Base-by-base conservation (phyloP, 139 green algal genomes). In the Gonium pectorale region DNA sequence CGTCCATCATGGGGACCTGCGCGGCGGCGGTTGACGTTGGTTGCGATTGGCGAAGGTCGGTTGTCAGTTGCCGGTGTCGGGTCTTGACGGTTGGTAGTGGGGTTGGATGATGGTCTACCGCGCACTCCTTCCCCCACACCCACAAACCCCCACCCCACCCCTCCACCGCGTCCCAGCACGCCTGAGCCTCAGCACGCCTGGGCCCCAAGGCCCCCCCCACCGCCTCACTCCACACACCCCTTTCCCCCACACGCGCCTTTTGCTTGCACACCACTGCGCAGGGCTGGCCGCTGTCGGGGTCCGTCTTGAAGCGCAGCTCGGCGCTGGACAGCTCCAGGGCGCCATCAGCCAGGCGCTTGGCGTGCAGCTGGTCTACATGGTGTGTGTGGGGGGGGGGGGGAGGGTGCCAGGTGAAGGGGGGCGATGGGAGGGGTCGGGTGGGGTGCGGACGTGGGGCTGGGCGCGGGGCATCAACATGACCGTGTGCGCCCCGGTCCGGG, bases 251-350 rank as follows among this genome's bases (percentile, higher is more conserved):
- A 27, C 72, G 3, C 78, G 75, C 78, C 78, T 84, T 84, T 1
- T 75, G 63, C 78, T 84, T 84, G 78, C 62, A 67, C 33, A 75
- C 46, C 44, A 84, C 78, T 22, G 33, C 41, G 78, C 63, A 64
- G 13, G 78, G 78, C 78, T 44, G 44, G 1, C 78, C 78, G 2
- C 9, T 67, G 56, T 43, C 37, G 11, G 19, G 9, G 5, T 84
- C 78, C 37, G 67, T 56, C n/a, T 54, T 54, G 88, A 94, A 96
- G 29, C 88, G 81, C 67, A 95, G 78, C 92, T 96, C 91, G 4
- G 86, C 86, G 29, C 80, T 83, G 17, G 87, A 85, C 73, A 95
- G 88, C 81, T 94, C 91, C 80, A 94, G 70, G 0, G 88, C 86
- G 1, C 91, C 90, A 31, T 86, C 73, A 41, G 85, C 83, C 52